Conservation (phyloP, 2,329 filamentous ascomycete species). For the Sporothrix dimorphospora region DNA sequence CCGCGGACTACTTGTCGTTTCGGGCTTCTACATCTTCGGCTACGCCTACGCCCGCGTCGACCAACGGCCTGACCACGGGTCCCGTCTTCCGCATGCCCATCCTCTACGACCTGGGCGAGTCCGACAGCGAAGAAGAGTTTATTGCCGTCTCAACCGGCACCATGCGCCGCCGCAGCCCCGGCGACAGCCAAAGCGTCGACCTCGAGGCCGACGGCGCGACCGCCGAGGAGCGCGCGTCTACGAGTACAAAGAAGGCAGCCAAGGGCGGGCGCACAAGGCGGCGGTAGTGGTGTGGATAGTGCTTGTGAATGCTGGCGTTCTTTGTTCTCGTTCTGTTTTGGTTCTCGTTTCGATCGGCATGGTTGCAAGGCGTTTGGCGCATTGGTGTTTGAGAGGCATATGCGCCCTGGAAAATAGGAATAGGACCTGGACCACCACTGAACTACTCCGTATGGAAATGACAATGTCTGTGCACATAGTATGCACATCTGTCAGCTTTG, state of each 20-base stretch:
- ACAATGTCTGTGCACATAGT: background rate
- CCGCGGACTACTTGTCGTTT: background rate
- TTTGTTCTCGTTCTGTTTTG: background rate
- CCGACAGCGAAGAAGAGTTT: slow-evolving; percentile 92
- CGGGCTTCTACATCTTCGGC: background rate
- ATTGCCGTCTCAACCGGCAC: slow-evolving; percentile 72
- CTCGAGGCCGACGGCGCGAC: slow-evolving; percentile 58
- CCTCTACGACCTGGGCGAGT: slow-evolving; percentile 87
- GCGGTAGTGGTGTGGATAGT: background rate
- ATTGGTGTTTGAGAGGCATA: background rate
- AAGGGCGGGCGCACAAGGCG: slow-evolving; percentile 47
- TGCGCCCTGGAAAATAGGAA: slow-evolving; percentile 2
- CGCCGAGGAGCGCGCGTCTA: slow-evolving; percentile 41
- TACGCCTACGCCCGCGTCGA: background rate
- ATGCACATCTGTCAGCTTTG: background rate
- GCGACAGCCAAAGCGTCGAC: slow-evolving; percentile 62
- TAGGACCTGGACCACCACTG: background rate
- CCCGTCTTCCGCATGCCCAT: slow-evolving; percentile 83
- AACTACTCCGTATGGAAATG: background rate
- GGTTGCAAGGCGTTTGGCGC: slow-evolving; percentile 21
- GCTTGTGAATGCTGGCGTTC: background rate
- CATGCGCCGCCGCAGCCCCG: slow-evolving; percentile 82
- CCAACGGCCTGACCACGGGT: slow-evolving; percentile 10
- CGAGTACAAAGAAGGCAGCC: slow-evolving; percentile 46
- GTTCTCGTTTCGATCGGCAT: background rate